Percentiles rank a stretch among this genome's conserved stretches.
Conservation (phyloP, 139 green algal species). For the Chlamydomonas schloesseri region DNA sequence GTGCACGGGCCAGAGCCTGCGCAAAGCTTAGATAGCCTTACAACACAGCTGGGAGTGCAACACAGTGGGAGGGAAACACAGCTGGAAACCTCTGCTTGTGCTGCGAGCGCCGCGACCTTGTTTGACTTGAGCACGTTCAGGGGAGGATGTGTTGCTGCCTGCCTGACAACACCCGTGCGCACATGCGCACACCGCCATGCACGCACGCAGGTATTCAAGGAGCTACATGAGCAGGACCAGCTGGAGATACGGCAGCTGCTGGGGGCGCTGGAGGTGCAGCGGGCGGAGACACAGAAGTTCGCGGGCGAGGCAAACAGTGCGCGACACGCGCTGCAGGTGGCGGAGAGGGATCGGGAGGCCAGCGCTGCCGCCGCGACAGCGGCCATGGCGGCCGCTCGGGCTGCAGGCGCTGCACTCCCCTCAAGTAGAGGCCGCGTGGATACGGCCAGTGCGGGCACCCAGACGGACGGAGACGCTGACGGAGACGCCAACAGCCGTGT, state of each 20-base stretch:
- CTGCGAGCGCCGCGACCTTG: too few relatives aligned
- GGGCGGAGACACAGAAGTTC: background rate
- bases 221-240: constrained; percentile 40
- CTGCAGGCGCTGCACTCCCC: background rate
- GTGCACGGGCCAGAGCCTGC: too few relatives aligned
- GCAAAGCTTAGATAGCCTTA: background rate
- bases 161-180: too few relatives aligned
- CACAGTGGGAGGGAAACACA: background rate
- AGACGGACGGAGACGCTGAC: background rate
- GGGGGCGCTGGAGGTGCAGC: constrained; percentile 1
- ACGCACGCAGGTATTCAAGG: constrained; percentile 21
- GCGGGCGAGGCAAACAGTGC: background rate
- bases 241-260: constrained; percentile 24
- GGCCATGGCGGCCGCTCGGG: background rate
- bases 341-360: background rate
- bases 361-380: background rate
- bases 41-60: background rate
- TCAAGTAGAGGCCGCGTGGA: too few relatives aligned
- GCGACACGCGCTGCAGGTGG: background rate
- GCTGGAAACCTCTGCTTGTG: background rate
- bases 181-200: too few relatives aligned
- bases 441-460: too few relatives aligned
- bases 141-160: too few relatives aligned
- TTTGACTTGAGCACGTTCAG: too few relatives aligned
- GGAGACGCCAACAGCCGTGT: background rate